Evolutionary conservation across 1,139 yeast genomes (phyloP).

Genomic region (Pichia sp.): DNA sequence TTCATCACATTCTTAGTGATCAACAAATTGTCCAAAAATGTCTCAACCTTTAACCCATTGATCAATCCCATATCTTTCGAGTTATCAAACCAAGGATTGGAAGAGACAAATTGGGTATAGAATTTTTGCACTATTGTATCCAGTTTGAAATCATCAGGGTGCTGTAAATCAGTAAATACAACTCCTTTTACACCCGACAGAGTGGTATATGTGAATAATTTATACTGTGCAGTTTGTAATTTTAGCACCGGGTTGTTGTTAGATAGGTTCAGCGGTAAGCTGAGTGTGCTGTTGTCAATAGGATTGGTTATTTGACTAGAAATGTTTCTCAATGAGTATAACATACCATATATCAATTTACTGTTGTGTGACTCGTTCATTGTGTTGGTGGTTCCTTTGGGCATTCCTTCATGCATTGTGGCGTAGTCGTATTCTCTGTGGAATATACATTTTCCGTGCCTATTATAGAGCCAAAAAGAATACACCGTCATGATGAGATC

Average conservation of each 20-base stretch:
- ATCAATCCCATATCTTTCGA: no score
- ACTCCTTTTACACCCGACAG: background rate
- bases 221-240: background rate
- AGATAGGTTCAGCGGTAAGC: constrained; percentile 14
- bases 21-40: no score
- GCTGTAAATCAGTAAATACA: background rate
- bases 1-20: no score
- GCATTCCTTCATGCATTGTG: constrained; percentile 15
- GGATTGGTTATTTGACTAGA: constrained; percentile 29
- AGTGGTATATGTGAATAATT: background rate
- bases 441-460: constrained; percentile 74
- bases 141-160: no score
- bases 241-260: constrained; percentile 10
- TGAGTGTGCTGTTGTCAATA: constrained; percentile 5
- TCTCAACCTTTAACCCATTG: no score
- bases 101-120: no score
- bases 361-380: constrained; percentile 58
- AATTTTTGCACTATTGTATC: no score
- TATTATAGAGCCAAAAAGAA: constrained; percentile 82
- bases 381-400: constrained; percentile 41
- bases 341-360: constrained; percentile 79
- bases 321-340: constrained; percentile 71
- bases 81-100: no score
- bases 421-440: constrained; percentile 45
- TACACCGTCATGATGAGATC: constrained; percentile 43